Base-by-base conservation (phyloP, 2,329 filamentous ascomycete genomes). In the Pseudogymnoascus sp. region DNA sequence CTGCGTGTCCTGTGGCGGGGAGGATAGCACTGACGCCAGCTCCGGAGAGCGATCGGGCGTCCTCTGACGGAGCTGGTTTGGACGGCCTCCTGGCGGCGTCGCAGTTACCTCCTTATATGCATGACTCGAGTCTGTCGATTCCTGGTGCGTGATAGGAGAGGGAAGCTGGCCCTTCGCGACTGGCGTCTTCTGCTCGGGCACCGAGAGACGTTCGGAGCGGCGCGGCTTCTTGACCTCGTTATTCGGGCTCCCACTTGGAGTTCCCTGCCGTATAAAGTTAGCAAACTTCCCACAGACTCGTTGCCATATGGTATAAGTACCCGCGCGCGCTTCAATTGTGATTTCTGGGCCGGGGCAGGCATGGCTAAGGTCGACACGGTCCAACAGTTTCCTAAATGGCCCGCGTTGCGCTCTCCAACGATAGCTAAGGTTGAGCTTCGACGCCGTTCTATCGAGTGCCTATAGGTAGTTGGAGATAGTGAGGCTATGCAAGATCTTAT, bases 291-390 rank as follows among this genome's bases (percentile, higher is more conserved):
- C 64, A 68, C 63, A 50, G 6, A 67, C 67, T 65, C 65, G 35
- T 68, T 65, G 21, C 61, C 62, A 64, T 69, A 65, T 74, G 66
- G 65, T 7, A 47, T 37, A 79, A 84, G 74, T 81, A 95, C 91
- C 76, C 88, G 84, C 70, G 80, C 84, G 73, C 91, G 87, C 81
- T 96, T 96, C 79, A 95, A 85, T 78, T 90, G 88, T 79, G 88
- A 92, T 80, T 90, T 90, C 77, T 95, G 89, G 68, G 76, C 75
- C 70, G 80, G 78, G 76, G 86, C 81, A 76, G 84, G 69, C 71
- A 72, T 72, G 37, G 24, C 40, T 56, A 56, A 19, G 50, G 50
- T 56, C 50, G 50, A 56, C 29, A 29, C 29, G 50, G 50, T 56
- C 14, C 26, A 56, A 26, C 29, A 56, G 13, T 33, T 29, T 56